phyloP scores from a whole-genome alignment of 306 rosid species.

The Corylus avellana region DNA sequence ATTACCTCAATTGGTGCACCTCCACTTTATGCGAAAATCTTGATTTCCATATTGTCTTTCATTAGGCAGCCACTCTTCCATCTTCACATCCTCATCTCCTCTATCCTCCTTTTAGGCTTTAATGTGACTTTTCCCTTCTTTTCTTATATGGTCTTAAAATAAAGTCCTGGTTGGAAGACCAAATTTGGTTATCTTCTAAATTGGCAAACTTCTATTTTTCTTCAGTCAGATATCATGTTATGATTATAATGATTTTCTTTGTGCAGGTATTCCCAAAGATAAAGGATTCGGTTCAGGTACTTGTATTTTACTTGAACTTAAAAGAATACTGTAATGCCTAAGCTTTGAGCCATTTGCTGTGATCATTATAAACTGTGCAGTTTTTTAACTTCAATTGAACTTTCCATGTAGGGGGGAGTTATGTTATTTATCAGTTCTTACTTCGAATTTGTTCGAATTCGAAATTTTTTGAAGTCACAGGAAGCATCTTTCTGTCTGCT shows the following conservation, averaged over 20 bases:
- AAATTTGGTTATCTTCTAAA: not conserved
- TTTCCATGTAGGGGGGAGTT: constrained; percentile 70
- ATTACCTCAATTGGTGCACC: not conserved
- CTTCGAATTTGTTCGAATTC: constrained; percentile 74
- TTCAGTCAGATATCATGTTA: constrained; percentile 2
- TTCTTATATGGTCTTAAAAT: not conserved
- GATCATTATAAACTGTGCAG: not conserved
- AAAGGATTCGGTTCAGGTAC: constrained; percentile 75
- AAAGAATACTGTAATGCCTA: constrained; percentile 3
- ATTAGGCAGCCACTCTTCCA: not conserved
- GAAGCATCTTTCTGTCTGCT: constrained; percentile 86
- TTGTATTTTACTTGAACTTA: constrained; percentile 6
- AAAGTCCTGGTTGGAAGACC: not conserved
- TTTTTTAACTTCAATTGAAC: constrained; percentile 17
- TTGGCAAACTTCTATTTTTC: constrained; percentile 6
- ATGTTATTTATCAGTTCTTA: constrained; percentile 85
- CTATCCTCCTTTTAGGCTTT: not conserved
- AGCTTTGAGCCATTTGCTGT: constrained; percentile 5
- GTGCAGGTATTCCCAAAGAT: constrained; percentile 88
- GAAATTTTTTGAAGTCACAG: constrained; percentile 80
- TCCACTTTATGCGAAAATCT: not conserved
- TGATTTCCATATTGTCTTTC: not conserved
- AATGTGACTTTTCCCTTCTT: not conserved
- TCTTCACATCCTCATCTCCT: not conserved
- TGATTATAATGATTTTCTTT: constrained; percentile 26